Base-by-base conservation (phyloP, 768 basidiomycete genomes). In the Pholiota molesta region DNA sequence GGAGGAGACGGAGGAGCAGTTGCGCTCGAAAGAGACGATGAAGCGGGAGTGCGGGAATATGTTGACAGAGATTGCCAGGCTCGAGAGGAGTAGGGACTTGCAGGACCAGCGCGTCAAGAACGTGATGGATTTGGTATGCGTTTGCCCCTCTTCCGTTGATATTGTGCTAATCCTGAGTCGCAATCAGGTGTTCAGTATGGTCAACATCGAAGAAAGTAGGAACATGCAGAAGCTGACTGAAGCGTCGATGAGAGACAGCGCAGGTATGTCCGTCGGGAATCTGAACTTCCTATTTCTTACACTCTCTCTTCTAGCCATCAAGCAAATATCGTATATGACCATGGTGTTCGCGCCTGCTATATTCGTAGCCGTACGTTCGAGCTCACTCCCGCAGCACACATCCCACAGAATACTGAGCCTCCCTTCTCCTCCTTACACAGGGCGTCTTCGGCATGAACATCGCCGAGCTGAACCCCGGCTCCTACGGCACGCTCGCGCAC, bases 341-440 rank as follows among this genome's bases (percentile, higher is more conserved):
- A 87, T 87, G 84, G 68, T 86, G n/a, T 88, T 87, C 69, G 73
- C 88, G 9, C 86, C 87, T 0, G 81, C 83, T 2, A 79, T 80
- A 14, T 83, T 88, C 53, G 71, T 76, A 33, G 79, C 79, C 8
- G 79, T 81, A 66, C 55, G 75, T 71, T 26, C 16, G 17, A 33
- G 16, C 49, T 23, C 21, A 10, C 3, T 57, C 51, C 26, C 4
- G 4, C 26, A 2, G 26, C 26, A 26, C 26, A 26, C 26, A 26
- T 4, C 26, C 26, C 2, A 26, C 26, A 26, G 26, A 26, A 2
- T 17, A 35, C 19, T 29, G n/a, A 37, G 11, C 28, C 23, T 14
- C 8, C 10, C 26, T 4, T 26, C 26, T 44, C 52, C 31, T 37
- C 42, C 35, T 9, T 37, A 37, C 35, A 4, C 61, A 86, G 85